Percentiles rank a stretch among this genome's conserved stretches.
Conservation (phyloP, 2,329 filamentous ascomycete species). For the Fusarium floridanum region DNA sequence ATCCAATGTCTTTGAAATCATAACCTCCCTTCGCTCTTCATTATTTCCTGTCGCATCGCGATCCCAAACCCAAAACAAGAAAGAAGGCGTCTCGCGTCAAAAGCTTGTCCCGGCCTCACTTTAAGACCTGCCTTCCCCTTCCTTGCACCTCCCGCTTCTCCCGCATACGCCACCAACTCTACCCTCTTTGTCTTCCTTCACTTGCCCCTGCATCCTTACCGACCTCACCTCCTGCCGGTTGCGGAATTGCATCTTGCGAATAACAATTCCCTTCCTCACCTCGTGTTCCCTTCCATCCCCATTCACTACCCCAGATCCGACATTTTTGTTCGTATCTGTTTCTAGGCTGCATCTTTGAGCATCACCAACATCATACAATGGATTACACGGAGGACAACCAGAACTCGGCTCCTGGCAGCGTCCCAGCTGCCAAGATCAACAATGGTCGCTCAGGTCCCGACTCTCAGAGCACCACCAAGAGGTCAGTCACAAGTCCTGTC, state of each 20-base stretch:
- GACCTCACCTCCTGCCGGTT: constrained; percentile 38
- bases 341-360: constrained; percentile 8
- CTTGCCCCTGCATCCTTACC: constrained; percentile 30
- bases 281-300: constrained; percentile 1
- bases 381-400: constrained; percentile 69
- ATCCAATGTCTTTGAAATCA: constrained; percentile 28
- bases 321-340: constrained; percentile 19
- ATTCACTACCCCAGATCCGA: constrained; percentile 4
- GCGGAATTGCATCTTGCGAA: constrained; percentile 37
- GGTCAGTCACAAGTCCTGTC: constrained; percentile 61
- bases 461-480: constrained; percentile 81
- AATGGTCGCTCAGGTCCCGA: constrained; percentile 70
- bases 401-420: constrained; percentile 74
- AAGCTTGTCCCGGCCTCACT: neutral
- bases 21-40: constrained; percentile 11
- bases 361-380: constrained; percentile 48
- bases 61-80: constrained; percentile 27
- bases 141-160: constrained; percentile 8
- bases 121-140: constrained; percentile 8
- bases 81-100: constrained; percentile 17
- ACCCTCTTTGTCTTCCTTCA: constrained; percentile 15
- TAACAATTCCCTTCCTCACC: constrained; percentile 21
- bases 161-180: constrained; percentile 19
- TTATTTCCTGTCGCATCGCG: constrained; percentile 21
- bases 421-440: constrained; percentile 72